Conservation (phyloP, 2,329 filamentous ascomycete genomes). For the Bipolaris bicolor region DNA sequence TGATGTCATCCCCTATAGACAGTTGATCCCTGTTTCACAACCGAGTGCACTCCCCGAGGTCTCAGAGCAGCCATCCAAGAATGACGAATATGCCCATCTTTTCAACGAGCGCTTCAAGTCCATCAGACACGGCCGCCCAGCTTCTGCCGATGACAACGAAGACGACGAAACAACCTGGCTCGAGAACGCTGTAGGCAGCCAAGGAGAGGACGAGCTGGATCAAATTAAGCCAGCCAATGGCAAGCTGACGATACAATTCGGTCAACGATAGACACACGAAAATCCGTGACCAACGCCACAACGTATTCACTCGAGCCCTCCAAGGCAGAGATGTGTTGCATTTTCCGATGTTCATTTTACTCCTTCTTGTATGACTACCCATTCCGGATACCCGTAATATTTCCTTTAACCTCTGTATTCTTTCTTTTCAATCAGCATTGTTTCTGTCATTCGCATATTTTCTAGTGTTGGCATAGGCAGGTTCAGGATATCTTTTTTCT, state of each 20-base stretch:
- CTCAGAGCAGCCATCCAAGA: slow-evolving; percentile 35
- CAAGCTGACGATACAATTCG: slow-evolving; percentile 48
- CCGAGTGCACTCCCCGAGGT: slow-evolving; percentile 50
- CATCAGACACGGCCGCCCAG: slow-evolving; percentile 27
- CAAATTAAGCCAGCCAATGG: slow-evolving; percentile 34
- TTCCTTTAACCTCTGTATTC: background rate
- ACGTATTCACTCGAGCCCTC: background rate
- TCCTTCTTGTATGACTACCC: slow-evolving; percentile 18
- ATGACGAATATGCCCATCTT: slow-evolving; percentile 51
- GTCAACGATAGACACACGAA: slow-evolving; percentile 30
- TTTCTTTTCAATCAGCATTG: background rate
- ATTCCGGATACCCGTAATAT: slow-evolving; percentile 39
- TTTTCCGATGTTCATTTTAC: slow-evolving; percentile 37
- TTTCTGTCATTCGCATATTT: background rate
- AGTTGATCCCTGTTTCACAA: slow-evolving; percentile 58
- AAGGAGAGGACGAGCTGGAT: slow-evolving; percentile 27
- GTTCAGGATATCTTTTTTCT: background rate
- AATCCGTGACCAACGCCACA: slow-evolving; percentile 5
- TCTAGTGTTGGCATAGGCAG: slow-evolving; percentile 2
- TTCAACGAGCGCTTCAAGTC: slow-evolving; percentile 52
- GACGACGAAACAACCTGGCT: slow-evolving; percentile 48
- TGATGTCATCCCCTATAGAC: slow-evolving; percentile 48
- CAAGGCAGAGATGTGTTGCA: slow-evolving; percentile 19
- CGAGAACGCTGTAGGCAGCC: slow-evolving; percentile 36
- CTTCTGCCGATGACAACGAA: slow-evolving; percentile 31